Percentiles rank a stretch among this genome's conserved stretches.
Conservation (phyloP, 148 eudicot genomes). For the Rhododendron simsii region DNA sequence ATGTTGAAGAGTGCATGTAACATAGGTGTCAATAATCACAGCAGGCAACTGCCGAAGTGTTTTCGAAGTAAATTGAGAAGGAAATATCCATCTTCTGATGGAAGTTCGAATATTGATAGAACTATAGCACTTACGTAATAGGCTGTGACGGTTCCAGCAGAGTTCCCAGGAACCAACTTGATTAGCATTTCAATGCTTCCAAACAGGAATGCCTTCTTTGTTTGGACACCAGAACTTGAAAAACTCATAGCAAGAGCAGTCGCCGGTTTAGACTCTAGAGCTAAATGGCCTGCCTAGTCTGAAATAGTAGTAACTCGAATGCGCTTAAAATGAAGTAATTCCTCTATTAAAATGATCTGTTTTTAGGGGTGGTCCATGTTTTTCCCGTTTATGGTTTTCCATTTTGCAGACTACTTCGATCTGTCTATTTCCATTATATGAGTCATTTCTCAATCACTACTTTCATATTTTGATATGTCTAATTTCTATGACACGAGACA, state of each 20-base stretch:
- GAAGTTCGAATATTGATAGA: not conserved
- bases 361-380: not conserved
- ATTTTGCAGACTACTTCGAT: not conserved
- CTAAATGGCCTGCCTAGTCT: not conserved
- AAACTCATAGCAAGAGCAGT: not conserved
- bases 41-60: not conserved
- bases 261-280: not conserved
- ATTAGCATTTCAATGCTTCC: constrained; percentile 57
- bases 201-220: constrained; percentile 49
- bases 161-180: constrained; percentile 58
- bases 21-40: not conserved
- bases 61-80: not conserved
- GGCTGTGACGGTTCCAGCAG: constrained; percentile 76
- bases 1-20: too few species aligned
- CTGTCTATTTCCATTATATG: not conserved
- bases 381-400: not conserved
- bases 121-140: constrained; percentile 56
- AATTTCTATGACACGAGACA: not conserved
- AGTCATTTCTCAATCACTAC: not conserved
- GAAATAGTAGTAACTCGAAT: not conserved
- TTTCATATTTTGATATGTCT: not conserved
- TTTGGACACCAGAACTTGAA: constrained; percentile 53
- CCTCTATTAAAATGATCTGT: not conserved
- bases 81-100: not conserved
- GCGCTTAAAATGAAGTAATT: not conserved